These are phyloP conservation scores for Botryotinia convoluta DNA, from an alignment of 2,329 filamentous ascomycete species.

Conservation along the genomic window DNA sequence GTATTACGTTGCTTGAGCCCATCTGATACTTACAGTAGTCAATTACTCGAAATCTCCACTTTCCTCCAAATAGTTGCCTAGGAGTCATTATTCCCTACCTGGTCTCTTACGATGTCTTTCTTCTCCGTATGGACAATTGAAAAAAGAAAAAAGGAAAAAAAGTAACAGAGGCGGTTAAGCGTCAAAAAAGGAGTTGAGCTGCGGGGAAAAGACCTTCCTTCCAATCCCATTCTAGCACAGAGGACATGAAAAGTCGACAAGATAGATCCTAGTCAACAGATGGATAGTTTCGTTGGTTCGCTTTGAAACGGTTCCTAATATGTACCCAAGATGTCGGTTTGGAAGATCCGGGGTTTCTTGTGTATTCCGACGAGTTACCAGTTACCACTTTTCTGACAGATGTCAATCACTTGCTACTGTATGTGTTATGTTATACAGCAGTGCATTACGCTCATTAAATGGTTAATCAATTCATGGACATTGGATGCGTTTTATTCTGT, in stretches of 20 bases:
- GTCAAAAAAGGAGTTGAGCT: neutral
- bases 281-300: neutral
- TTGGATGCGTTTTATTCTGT: neutral
- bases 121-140: neutral
- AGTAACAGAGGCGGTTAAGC: neutral
- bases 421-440: neutral
- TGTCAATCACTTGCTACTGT: neutral
- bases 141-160: neutral
- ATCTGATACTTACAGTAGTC: neutral
- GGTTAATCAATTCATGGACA: neutral
- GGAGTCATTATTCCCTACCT: neutral
- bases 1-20: slow-evolving; percentile 8
- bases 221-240: neutral
- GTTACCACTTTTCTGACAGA: neutral
- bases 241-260: neutral
- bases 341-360: slow-evolving; percentile 4
- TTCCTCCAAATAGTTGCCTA: neutral
- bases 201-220: neutral
- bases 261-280: neutral
- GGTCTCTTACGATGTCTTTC: neutral
- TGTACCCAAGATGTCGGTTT: slow-evolving; percentile 1
- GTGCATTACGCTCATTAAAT: neutral
- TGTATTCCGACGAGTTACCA: neutral
- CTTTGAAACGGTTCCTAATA: neutral
- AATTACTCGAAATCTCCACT: neutral